Conservation (phyloP, 441 rosid species). For the Lepidium campestre region DNA sequence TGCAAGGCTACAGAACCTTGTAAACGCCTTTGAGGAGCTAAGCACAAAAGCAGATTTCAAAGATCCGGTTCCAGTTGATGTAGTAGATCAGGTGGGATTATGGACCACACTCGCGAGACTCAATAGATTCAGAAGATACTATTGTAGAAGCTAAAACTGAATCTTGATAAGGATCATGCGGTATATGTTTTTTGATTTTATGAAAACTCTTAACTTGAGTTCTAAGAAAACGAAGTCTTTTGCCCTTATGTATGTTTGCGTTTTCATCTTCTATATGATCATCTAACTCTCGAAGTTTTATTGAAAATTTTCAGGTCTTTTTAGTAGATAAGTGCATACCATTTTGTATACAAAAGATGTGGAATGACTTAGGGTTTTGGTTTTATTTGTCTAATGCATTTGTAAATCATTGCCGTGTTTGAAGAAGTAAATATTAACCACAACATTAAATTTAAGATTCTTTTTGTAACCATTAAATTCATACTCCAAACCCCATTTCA, state of each 20-base stretch:
- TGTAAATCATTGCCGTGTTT: background rate
- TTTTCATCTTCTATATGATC: background rate
- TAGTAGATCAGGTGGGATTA: slow-evolving; percentile 27
- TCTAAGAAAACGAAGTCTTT: background rate
- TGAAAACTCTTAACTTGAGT: background rate
- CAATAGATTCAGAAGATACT: slow-evolving; percentile 29
- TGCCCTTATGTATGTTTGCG: background rate
- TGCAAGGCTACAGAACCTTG: slow-evolving; percentile 65
- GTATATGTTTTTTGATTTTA: background rate
- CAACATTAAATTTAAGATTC: too few species aligned
- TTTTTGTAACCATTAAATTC: too few species aligned
- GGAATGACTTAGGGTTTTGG: background rate
- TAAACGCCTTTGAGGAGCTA: slow-evolving; percentile 48
- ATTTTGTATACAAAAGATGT: background rate
- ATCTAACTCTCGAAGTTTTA: background rate
- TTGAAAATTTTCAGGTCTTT: background rate
- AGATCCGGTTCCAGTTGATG: slow-evolving; percentile 22
- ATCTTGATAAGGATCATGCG: background rate
- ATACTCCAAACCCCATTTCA: too few species aligned
- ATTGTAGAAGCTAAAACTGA: background rate
- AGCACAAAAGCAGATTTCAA: slow-evolving; percentile 49
- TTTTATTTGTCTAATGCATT: background rate
- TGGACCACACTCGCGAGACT: slow-evolving; percentile 36
- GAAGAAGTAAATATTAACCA: background rate
- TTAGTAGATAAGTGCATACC: background rate